Base-by-base conservation (phyloP, 176 grass and related monocot species). In the Bothriochloa decipiens region DNA sequence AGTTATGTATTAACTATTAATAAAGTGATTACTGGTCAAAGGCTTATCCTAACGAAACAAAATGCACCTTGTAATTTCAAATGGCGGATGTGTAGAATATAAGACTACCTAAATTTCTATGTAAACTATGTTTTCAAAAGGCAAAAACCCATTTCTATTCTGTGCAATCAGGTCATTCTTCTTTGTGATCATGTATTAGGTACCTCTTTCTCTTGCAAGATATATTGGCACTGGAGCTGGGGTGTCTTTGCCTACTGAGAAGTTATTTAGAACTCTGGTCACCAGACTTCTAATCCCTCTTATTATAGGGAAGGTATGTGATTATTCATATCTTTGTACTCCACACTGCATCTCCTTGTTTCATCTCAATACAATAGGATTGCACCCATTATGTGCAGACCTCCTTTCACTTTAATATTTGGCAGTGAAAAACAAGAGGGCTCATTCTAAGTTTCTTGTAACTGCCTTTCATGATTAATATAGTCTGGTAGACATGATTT, bases 171-270 rank as follows among this genome's bases (percentile, higher is more conserved):
- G 45, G 55, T 82, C 15, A 74, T 83, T 28, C 53, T 80, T 86
- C 11, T 78, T 70, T 39, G 13, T 82, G 68, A 70, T 73, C 73
- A 32, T 81, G 81, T 46, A 86, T 13, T 67, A 98, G 96, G 87
- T 92, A 72, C 96, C 96, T 74, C 72, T 98, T 90, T 95, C 96
- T 61, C 91, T 98, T 76, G 84, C 93, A 74, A 98, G 84, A 63
- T 98, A 91, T 18, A 75, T 95, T 74, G 96, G 91, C 12, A 77
- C 80, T 83, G 93, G 93, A 83, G 85, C 85, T 76, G 93, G 93
- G 62, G 77, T 93, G 28, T 88, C 91, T 75, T 86, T 95, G 79
- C 96, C 96, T 80, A 95, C 91, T 68, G 36, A 67, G n/a, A 49
- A 93, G 80, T 75, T 95, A 78, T 98, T 95, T 74, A 95, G 86